Percentiles rank a stretch among this genome's conserved stretches.
Evolutionary conservation across 441 rosid genomes (phyloP).

Genomic region (Flueggea neowawraea): DNA sequence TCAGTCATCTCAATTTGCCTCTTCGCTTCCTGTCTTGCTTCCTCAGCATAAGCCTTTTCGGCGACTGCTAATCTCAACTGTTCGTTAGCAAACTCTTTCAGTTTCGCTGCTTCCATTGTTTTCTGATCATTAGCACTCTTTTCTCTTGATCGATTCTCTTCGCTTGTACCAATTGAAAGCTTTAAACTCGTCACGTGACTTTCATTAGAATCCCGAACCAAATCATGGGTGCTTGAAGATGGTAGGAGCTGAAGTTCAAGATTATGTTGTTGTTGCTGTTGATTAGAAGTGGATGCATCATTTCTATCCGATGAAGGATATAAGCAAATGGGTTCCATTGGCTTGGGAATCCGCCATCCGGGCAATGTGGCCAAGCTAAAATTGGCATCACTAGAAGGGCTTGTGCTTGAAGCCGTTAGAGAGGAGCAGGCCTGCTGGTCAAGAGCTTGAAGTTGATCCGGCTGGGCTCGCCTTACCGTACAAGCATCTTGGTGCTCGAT

Average conservation of each 20-base stretch:
- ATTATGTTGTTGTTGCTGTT: conserved; percentile 39
- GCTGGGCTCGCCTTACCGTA: conserved; percentile 47
- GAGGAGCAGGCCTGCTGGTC: conserved; percentile 60
- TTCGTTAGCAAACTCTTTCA: conserved; percentile 38
- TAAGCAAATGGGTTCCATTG: conserved; percentile 28
- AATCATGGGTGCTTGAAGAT: conserved; percentile 22
- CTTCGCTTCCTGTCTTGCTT: conserved; percentile 47
- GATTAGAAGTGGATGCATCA: conserved; percentile 16
- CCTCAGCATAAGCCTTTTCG: conserved; percentile 49
- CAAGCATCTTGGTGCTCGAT: conserved; percentile 97
- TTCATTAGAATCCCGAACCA: conserved; percentile 26
- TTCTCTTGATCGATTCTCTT: neutral
- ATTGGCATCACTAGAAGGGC: conserved; percentile 76
- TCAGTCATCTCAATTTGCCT: conserved; percentile 64
- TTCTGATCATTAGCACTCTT: neutral
- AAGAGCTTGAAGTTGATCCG: conserved; percentile 29
- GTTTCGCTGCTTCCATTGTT: conserved; percentile 15
- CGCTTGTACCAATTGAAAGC: conserved; percentile 49
- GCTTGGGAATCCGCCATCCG: conserved; percentile 35
- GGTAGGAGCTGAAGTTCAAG: conserved; percentile 87
- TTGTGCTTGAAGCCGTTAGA: conserved; percentile 81
- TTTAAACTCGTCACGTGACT: conserved; percentile 37
- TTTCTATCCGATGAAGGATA: conserved; percentile 16
- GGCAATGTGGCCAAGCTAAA: conserved; percentile 40
- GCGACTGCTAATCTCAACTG: conserved; percentile 48